Base-by-base conservation (phyloP, 2,329 filamentous ascomycete species). In the Fusarium odoratissimum region DNA sequence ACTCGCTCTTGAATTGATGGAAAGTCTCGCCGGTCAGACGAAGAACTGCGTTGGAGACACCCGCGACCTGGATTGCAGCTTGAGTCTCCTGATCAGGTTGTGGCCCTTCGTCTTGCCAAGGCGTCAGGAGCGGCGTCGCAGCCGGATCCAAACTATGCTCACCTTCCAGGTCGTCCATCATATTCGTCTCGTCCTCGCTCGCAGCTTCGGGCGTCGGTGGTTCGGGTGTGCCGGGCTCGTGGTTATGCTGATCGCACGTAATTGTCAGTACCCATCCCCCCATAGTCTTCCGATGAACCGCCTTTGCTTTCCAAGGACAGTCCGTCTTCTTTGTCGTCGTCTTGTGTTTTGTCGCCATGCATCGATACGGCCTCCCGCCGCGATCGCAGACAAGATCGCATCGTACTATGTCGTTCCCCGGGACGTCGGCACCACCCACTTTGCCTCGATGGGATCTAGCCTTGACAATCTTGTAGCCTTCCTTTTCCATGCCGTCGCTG, bases 391-490 rank as follows among this genome's bases (percentile, higher is more conserved):
- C 83, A 5, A 85, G 81, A 74, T 85, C 83, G 66, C 81, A 83
- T 64, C 83, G 82, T 38, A 84, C 81, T 58, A 85, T 84, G 46
- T 83, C 82, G 73, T 83, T 84, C n/a, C 79, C 79, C 52, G 82
- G 82, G 58, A 82, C 78, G 72, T 83, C 81, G 40, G 82, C 80
- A 46, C 82, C 83, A 49, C 82, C 82, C 65, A 83, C 79, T 57
- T 82, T 80, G 65, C 81, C 80, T 66, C 83, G 82, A 74, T 85
- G 83, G 31, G 83, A 84, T 64, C 83, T 79, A 35, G 82, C 79
- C 75, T 84, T 85, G 78, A 85, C 83, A 60, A 85, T 82, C 69
- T 84, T 84, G 81, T 84, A 85, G 65, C 83, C 83, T 64, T 85
- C 80, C 72, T 83, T 84, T 64, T 82, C 79, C 79, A 84, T 84